Base-by-base conservation (phyloP, 805 yeast genomes). In the Wickerhamomyces sydowiorum region DNA sequence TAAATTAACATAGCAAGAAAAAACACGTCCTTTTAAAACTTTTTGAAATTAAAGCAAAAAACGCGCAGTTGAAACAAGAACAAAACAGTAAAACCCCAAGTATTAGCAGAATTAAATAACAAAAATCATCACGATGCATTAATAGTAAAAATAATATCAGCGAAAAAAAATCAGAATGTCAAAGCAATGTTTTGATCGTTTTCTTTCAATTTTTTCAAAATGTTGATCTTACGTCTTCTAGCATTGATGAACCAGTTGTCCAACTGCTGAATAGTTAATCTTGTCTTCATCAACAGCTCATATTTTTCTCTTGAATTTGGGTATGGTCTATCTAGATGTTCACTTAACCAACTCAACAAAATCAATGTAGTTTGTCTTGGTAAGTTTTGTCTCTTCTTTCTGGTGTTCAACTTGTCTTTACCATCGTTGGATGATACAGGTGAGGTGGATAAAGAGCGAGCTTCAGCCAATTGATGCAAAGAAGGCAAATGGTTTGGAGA, bases 241-340 rank as follows among this genome's bases (percentile, higher is more conserved):
- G 93, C 95, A 57, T 86, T 86, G 58, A 86, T 86, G 54, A 86
- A 86, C 96, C 96, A 86, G 56, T 86, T 86, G 48, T 84, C 76
- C 43, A 86, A 69, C 60, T 86, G 96, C 48, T 84, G 87, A 58
- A 82, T 78, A 42, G 86, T 83, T 57, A 86, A 70, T 3, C 91
- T 89, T 0, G 96, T 86, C 56, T 75, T 70, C 53, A 70, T 64
- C 71, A 84, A 75, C 48, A 86, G 64, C 57, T 78, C 81, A 47
- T 75, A 73, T 65, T 86, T 86, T 54, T 86, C 95, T 43, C 78
- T 75, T 32, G 84, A 82, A 41, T 86, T 82, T 4, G 96, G 96
- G 60, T 86, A 86, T 18, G 96, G 96, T 55, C 86, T 83, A 47
- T 80, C 78, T 43, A 85, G 62, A 59, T 86, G 90, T 22, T 78